Evolutionary conservation across 2,329 filamentous ascomycete genomes (phyloP), one percentile per base, ranked within the genome.

Genomic region (Sporothrix sp.): DNA sequence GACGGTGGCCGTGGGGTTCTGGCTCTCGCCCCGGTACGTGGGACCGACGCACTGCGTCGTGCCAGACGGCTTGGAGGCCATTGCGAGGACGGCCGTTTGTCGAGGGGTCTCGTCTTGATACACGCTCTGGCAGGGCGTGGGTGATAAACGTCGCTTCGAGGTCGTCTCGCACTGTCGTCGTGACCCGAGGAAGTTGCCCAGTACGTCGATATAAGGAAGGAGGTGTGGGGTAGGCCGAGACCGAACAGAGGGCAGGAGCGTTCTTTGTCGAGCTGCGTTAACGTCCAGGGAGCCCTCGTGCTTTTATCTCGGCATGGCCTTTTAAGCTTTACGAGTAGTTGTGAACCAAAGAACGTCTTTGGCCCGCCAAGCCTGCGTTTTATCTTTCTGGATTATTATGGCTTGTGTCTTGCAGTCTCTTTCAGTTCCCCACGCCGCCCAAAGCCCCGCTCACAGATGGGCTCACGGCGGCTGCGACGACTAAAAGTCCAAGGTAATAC

Each of bases 1-100:
- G 37, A 97, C 85, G 3, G 90, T 97, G 11, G 89, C 89, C 52
- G 78, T 85, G 36, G 88, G 89, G 65, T 91, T 94, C 65, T 91
- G 80, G 58, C 78, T 81, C 55, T 83, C 78, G 23, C 83, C 74
- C 52, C 81, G 79, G 68, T 95, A 95, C 56, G 84, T 75, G 42
- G 88, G 89, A 1, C 90, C 90, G 54, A 95, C 80, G 57, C 78
- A 81, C 66, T 88, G 75, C 38, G 77, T 72, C 45, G 77, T 76
- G 37, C 66, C 65, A 32, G 62, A 60, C 23, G 57, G 55, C 38
- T 57, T 61, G 51, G 65, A 57, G 48, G 66, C 62, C 66, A 69
- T 69, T 67, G 62, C 11, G 58, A 54, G 49, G 52, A 33, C 43
- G 18, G 14, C n/a, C n/a, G n/a, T n/a, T n/a, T n/a, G n/a, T n/a